Conservation (phyloP, 495 filamentous ascomycete genomes). For the Xylaria acuta region DNA sequence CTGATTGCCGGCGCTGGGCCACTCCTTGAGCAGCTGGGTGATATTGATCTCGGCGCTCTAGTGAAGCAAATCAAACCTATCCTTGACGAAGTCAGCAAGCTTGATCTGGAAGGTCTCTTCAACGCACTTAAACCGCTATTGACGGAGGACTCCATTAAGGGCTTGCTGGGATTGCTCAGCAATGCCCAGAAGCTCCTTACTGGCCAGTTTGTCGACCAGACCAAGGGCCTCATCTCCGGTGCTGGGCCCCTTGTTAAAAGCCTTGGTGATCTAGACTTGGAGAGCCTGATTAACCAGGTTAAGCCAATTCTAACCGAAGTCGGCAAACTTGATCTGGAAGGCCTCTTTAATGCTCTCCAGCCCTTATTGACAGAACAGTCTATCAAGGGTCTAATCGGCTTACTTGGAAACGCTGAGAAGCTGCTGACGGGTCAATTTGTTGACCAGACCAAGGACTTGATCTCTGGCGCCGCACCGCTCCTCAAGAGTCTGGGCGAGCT, state of each 20-base stretch:
- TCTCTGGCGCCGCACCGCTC: conserved; percentile 41
- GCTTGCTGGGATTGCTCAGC: conserved; percentile 44
- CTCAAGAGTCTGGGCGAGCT: conserved; percentile 45
- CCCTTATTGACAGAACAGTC: conserved; percentile 45
- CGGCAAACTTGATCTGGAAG: conserved; percentile 35
- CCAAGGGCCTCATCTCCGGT: conserved; percentile 46
- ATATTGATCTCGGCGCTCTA: conserved; percentile 34
- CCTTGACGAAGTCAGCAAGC: conserved; percentile 16
- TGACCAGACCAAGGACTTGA: conserved; percentile 43
- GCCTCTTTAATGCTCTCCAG: conserved; percentile 37
- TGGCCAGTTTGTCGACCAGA: conserved; percentile 53
- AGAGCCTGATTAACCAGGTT: conserved; percentile 41
- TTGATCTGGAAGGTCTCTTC: conserved; percentile 40
- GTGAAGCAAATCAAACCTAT: conserved; percentile 32
- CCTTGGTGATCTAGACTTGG: conserved; percentile 44
- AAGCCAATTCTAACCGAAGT: conserved; percentile 46
- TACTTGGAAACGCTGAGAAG: conserved; percentile 50
- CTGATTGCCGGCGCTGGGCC: conserved; percentile 38
- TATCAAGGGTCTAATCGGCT: conserved; percentile 46
- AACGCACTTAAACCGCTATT: conserved; percentile 41
- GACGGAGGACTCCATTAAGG: conserved; percentile 42
- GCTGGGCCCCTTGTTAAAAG: conserved; percentile 45
- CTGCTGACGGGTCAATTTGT: conserved; percentile 51
- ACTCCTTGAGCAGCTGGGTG: conserved; percentile 33
- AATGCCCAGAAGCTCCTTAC: conserved; percentile 51